Evolutionary conservation across 2,329 filamentous ascomycete species (phyloP), one percentile per base, ranked within the genome.

Genomic region (Fusarium dimerum): DNA sequence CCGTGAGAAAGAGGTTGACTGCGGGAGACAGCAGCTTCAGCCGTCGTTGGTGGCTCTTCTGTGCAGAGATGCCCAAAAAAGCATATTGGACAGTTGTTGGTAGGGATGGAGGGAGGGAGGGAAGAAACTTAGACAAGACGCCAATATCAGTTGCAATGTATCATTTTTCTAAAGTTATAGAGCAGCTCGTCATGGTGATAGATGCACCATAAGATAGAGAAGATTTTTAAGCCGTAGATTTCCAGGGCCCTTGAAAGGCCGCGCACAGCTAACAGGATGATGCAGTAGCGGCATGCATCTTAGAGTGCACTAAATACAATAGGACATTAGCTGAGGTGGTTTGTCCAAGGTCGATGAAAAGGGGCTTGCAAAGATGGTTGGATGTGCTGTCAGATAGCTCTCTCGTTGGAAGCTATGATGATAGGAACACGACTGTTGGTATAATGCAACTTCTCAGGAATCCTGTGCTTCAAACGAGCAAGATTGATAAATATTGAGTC

Each of bases 271-370:
- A 65, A 59, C 45, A 54, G 47, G 30, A 47, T 45, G 38, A 26
- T 62, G 62, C 62, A 65, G 62, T 65, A 64, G 63, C 52, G 60
- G 45, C 50, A 59, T 65, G 59, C 59, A 62, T 44, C 47, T 52
- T 44, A 47, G 50, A 51, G 46, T 45, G 48, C 52, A 51, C 52
- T 55, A 54, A 56, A 56, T 46, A 9, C 13, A 36, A 10, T 11
- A 36, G 32, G 13, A 36, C 11, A 3, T 3, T 36, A 15, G 32
- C 32, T 36, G 32, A 36, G 13, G 10, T 36, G 10, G 32, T 36
- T 36, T 11, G 13, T 36, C 32, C 32, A 36, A 36, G 10, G 32
- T 15, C 13, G 13, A 12, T 36, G 32, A 36, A 36, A 15, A 36
- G 4, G 7, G 20, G 20, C 5, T 26, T 26, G 7, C 20, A 7